Percentiles rank a stretch among this genome's conserved stretches.
phyloP scores from a whole-genome alignment of 371 early-diverging fungal genomes.

The Mycotypha africana region DNA sequence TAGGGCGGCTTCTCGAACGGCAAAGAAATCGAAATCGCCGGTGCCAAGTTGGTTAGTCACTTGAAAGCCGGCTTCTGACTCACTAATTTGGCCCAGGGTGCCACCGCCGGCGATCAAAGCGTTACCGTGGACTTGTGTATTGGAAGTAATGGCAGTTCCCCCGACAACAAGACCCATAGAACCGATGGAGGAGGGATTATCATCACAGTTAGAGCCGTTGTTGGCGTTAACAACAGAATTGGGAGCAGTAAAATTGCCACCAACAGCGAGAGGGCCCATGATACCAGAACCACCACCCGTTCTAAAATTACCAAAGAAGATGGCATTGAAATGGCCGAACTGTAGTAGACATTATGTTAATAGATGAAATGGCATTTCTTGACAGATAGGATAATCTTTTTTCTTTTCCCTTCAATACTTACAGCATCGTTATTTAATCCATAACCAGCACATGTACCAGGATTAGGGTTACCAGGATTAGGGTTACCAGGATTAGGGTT shows the following conservation, averaged over 20 bases:
- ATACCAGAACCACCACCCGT: slow-evolving; percentile 1
- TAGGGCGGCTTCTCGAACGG: not conserved
- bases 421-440: no score
- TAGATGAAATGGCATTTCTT: no score
- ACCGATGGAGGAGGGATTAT: not conserved
- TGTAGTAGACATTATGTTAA: no score
- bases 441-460: no score
- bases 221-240: slow-evolving; percentile 5
- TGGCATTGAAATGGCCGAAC: slow-evolving; percentile 8
- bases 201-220: not conserved
- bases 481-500: no score
- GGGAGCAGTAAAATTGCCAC: slow-evolving; percentile 2
- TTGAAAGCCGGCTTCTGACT: not conserved
- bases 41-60: not conserved
- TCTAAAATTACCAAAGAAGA: slow-evolving; percentile 15
- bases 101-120: not conserved
- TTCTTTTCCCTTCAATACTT: no score
- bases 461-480: no score
- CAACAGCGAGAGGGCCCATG: slow-evolving; percentile 8
- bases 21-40: not conserved
- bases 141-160: not conserved
- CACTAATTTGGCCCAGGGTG: not conserved
- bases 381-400: no score
- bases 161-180: slow-evolving; percentile 10
- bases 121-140: slow-evolving; percentile 11